A percentile compares a stretch with the other conserved stretches of the same genome.
These are phyloP conservation scores for Neurospora discreta DNA, from an alignment of 495 filamentous ascomycete genomes.

Conservation along the genomic window DNA sequence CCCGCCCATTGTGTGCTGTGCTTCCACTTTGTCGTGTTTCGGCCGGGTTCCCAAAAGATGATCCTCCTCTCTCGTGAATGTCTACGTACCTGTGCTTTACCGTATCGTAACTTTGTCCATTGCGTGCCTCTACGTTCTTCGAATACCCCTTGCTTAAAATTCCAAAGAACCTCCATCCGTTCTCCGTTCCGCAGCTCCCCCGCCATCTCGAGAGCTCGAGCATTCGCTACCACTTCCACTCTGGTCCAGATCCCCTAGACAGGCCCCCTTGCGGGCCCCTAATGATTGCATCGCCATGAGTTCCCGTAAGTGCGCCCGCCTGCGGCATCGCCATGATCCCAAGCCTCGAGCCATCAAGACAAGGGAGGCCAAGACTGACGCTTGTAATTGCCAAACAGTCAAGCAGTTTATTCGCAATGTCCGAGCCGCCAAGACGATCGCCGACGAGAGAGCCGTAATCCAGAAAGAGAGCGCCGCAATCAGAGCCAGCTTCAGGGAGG, in stretches of 20 bases:
- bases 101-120: background rate
- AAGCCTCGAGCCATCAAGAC: background rate
- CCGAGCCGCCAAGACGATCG: conserved; percentile 94
- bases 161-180: background rate
- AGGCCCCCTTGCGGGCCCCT: conserved; percentile 32
- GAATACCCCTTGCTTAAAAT: background rate
- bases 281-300: conserved; percentile 28
- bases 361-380: background rate
- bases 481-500: conserved; percentile 90
- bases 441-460: conserved; percentile 93
- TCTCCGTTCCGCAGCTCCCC: background rate
- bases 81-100: background rate
- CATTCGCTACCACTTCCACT: conserved; percentile 1
- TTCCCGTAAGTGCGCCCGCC: conserved; percentile 26
- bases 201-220: background rate
- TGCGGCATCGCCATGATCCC: background rate
- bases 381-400: conserved; percentile 42
- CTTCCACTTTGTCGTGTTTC: background rate
- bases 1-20: background rate
- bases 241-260: conserved; percentile 26
- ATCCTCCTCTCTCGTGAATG: background rate
- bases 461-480: conserved; percentile 98
- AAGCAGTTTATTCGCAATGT: conserved; percentile 99
- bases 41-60: background rate
- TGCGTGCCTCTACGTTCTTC: background rate